Evolutionary conservation across 768 basidiomycete species (phyloP).

Genomic region (Psilocybe cubensis): DNA sequence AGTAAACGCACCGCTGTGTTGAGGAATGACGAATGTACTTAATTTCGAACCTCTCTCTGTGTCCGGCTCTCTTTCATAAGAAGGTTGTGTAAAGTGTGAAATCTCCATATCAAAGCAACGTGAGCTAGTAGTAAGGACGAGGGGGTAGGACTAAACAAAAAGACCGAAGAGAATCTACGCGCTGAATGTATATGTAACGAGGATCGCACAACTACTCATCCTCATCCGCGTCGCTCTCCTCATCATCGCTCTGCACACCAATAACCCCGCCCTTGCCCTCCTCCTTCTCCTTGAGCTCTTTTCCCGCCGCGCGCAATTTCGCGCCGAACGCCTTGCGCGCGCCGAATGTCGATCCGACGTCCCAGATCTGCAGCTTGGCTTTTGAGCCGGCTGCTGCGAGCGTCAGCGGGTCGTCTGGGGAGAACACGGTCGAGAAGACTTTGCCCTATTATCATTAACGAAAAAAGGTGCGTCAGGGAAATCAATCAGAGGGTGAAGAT

Average conservation of each 20-base stretch:
- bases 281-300: slow-evolving; percentile 64
- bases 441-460: slow-evolving; percentile 80
- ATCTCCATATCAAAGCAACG: no score
- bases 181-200: neutral
- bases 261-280: slow-evolving; percentile 60
- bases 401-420: slow-evolving; percentile 93
- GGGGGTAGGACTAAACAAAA: neutral
- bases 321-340: slow-evolving; percentile 82
- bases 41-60: neutral
- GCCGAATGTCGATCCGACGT: slow-evolving; percentile 82
- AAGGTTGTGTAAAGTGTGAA: no score
- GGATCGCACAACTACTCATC: slow-evolving; percentile 22
- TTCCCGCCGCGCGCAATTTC: slow-evolving; percentile 77
- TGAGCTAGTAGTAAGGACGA: no score
- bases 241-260: slow-evolving; percentile 70
- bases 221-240: slow-evolving; percentile 61
- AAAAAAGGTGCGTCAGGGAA: no score
- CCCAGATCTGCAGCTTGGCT: slow-evolving; percentile 95
- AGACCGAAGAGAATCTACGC: neutral
- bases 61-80: no score
- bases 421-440: slow-evolving; percentile 90
- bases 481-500: no score
- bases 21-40: neutral
- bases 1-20: neutral
- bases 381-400: slow-evolving; percentile 94